A percentile compares a stretch with the other conserved stretches of the same genome.
These are phyloP conservation scores for Emmonsiellopsis sp. DNA, from an alignment of 2,329 filamentous ascomycete genomes.

Conservation along the genomic window DNA sequence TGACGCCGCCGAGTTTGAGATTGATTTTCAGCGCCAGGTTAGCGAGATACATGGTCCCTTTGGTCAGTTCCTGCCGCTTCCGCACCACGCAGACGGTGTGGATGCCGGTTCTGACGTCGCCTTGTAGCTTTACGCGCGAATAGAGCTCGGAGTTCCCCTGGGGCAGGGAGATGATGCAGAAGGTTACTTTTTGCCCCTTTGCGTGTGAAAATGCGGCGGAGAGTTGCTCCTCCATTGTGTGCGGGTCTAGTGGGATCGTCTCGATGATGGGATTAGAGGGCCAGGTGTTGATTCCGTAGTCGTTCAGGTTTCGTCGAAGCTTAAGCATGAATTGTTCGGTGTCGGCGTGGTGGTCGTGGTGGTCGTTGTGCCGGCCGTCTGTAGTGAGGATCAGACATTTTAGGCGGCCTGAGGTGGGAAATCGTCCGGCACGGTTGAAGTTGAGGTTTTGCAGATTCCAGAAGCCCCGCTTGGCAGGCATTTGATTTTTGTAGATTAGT, in stretches of 20 bases:
- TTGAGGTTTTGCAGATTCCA: conserved; percentile 6
- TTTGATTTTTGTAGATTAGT: conserved; percentile 5
- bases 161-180: conserved; percentile 13
- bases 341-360: neutral
- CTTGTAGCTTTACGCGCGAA: conserved; percentile 12
- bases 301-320: neutral
- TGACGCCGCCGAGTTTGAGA: conserved; percentile 61
- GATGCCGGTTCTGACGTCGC: conserved; percentile 12
- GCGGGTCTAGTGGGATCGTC: too few species aligned
- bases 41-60: conserved; percentile 24
- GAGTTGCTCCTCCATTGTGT: too few species aligned
- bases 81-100: conserved; percentile 11
- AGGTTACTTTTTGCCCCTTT: neutral
- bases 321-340: neutral
- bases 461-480: neutral
- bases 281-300: conserved; percentile 1
- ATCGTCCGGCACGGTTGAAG: neutral
- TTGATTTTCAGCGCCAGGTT: conserved; percentile 74
- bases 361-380: too few species aligned
- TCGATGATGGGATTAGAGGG: too few species aligned
- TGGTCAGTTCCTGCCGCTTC: conserved; percentile 1
- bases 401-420: neutral
- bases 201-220: neutral
- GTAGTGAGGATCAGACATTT: too few species aligned
- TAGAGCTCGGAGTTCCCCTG: conserved; percentile 10